Percentiles rank a stretch among this genome's conserved stretches.
These are phyloP conservation scores for Fusarium miscanthi DNA, from an alignment of 2,329 filamentous ascomycete genomes.

Conservation along the genomic window DNA sequence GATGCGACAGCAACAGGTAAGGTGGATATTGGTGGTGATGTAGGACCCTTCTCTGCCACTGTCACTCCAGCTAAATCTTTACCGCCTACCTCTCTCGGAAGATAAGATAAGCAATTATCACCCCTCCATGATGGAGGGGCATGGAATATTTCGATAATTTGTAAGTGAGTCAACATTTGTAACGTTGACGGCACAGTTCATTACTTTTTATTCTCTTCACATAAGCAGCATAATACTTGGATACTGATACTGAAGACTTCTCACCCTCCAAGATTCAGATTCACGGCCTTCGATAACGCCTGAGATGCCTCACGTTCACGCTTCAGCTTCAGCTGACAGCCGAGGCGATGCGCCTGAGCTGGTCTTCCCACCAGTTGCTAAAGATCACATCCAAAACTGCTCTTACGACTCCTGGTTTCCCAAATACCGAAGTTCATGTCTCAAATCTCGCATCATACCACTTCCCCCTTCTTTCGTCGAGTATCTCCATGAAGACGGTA, in stretches of 20 bases:
- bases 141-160: slow-evolving; percentile 37
- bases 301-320: slow-evolving; percentile 52
- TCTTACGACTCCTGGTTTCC: slow-evolving; percentile 94
- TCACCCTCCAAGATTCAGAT: background rate
- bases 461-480: slow-evolving; percentile 80
- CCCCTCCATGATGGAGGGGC: slow-evolving; percentile 37
- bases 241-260: background rate
- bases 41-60: slow-evolving; percentile 24
- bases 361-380: slow-evolving; percentile 85
- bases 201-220: background rate
- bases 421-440: slow-evolving; percentile 81
- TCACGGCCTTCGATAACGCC: background rate
- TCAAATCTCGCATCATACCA: slow-evolving; percentile 87
- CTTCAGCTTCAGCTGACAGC: slow-evolving; percentile 8
- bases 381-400: slow-evolving; percentile 90
- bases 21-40: slow-evolving; percentile 29
- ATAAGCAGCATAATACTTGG: background rate
- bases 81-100: slow-evolving; percentile 12
- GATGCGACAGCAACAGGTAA: slow-evolving; percentile 9
- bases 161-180: slow-evolving; percentile 38
- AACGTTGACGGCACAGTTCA: background rate
- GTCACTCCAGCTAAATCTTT: background rate
- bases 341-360: slow-evolving; percentile 50
- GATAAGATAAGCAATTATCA: slow-evolving; percentile 32
- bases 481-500: slow-evolving; percentile 93